Percentiles rank a stretch among this genome's conserved stretches.
Conservation (phyloP, 2,329 filamentous ascomycete genomes). For the Pestalotiopsis sp. region DNA sequence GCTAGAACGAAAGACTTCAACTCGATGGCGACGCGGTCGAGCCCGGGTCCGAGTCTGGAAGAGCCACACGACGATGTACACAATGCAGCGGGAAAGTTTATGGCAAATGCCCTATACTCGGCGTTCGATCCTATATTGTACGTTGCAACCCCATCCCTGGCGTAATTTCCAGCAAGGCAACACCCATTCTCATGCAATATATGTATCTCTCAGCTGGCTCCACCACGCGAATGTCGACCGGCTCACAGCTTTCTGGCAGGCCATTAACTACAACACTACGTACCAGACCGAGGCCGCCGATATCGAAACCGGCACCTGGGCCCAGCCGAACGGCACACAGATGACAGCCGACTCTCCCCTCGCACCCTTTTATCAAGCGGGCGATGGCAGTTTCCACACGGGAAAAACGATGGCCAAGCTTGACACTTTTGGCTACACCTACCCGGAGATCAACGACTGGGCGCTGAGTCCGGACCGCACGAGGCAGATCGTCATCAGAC, state of each 20-base stretch:
- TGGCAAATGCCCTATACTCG: slow-evolving; percentile 37
- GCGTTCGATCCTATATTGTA: slow-evolving; percentile 52
- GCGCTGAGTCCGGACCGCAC: slow-evolving; percentile 60
- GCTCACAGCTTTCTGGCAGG: slow-evolving; percentile 55
- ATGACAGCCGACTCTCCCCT: slow-evolving; percentile 49
- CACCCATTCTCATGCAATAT: not conserved
- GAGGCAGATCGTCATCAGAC: slow-evolving; percentile 62
- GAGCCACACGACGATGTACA: slow-evolving; percentile 47
- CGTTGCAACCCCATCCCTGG: slow-evolving; percentile 18
- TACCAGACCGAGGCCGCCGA: slow-evolving; percentile 28
- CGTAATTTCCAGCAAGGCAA: not conserved
- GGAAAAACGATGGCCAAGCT: slow-evolving; percentile 33
- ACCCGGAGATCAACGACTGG: slow-evolving; percentile 45
- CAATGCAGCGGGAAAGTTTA: slow-evolving; percentile 37
- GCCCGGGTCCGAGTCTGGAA: slow-evolving; percentile 43
- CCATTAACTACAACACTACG: slow-evolving; percentile 36
- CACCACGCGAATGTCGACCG: slow-evolving; percentile 63
- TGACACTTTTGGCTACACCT: slow-evolving; percentile 43
- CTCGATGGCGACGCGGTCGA: slow-evolving; percentile 42
- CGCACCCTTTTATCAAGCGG: slow-evolving; percentile 49
- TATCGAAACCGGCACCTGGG: slow-evolving; percentile 38
- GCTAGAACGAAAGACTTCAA: slow-evolving; percentile 38
- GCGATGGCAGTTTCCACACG: slow-evolving; percentile 44
- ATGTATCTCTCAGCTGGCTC: slow-evolving; percentile 40
- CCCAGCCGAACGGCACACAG: slow-evolving; percentile 38